phyloP scores from a whole-genome alignment of 1,284 basidiomycete species.

The Fistulinella cinereoalba region DNA sequence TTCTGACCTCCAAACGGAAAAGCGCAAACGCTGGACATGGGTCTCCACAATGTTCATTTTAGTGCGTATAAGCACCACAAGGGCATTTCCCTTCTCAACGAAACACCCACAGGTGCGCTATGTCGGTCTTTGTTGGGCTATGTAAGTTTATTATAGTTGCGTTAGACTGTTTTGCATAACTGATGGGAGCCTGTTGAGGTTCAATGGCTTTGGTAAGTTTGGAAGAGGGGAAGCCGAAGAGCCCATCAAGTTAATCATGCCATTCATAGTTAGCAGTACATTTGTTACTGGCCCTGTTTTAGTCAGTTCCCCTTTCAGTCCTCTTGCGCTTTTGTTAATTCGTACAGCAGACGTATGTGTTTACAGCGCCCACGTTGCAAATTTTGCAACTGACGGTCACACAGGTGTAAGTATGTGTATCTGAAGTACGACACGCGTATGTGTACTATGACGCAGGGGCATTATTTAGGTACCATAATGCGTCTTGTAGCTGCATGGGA shows the following conservation, averaged over 20 bases:
- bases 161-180: background rate
- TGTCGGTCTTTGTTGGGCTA: background rate
- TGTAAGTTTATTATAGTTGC: background rate
- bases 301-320: background rate
- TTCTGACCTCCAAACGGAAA: background rate
- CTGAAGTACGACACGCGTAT: background rate
- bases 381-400: background rate
- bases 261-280: background rate
- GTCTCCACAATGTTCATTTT: too few species aligned
- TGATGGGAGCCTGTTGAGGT: background rate
- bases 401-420: background rate
- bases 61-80: background rate
- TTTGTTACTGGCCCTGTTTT: background rate
- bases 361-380: background rate
- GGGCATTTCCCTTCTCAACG: background rate
- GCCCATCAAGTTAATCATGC: background rate
- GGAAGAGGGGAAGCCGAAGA: too few species aligned
- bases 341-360: background rate
- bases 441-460: background rate
- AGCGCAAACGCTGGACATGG: background rate
- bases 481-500: background rate
- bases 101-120: background rate
- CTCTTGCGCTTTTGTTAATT: too few species aligned
- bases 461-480: background rate
- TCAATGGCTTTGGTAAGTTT: background rate